A percentile compares a stretch with the other conserved stretches of the same genome.
These are phyloP conservation scores for Globisporangium irregulare DNA, from an alignment of 352 stramenopile genomes.

Conservation along the genomic window DNA sequence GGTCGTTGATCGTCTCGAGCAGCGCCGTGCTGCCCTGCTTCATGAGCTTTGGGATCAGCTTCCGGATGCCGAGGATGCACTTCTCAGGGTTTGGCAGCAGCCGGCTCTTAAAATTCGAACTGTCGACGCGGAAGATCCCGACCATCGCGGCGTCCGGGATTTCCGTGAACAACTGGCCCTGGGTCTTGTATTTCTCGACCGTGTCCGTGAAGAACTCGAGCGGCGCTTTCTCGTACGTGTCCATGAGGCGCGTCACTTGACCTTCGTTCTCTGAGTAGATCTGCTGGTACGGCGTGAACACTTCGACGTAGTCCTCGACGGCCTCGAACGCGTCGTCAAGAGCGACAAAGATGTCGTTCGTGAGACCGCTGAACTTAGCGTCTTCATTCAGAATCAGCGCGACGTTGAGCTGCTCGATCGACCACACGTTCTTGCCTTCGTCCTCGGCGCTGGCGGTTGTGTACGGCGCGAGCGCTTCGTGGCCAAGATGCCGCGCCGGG, in stretches of 20 bases:
- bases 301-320: conserved; percentile 85
- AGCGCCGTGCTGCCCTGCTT: conserved; percentile 72
- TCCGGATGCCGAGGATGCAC: conserved; percentile 81
- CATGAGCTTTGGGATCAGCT: conserved; percentile 90
- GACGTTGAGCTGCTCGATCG: conserved; percentile 73
- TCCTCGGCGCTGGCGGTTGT: conserved; percentile 81
- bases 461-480: conserved; percentile 74
- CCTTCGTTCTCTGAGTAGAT: conserved; percentile 85
- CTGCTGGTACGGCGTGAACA: conserved; percentile 88
- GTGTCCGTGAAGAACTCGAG: conserved; percentile 80
- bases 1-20: conserved; percentile 77
- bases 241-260: conserved; percentile 57
- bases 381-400: conserved; percentile 84
- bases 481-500: conserved; percentile 75
- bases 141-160: conserved; percentile 84
- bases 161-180: conserved; percentile 76
- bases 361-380: conserved; percentile 73
- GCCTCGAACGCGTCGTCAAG: conserved; percentile 79
- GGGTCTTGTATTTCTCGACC: conserved; percentile 78
- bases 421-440: conserved; percentile 81
- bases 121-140: conserved; percentile 93
- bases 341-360: conserved; percentile 82
- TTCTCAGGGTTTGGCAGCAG: conserved; percentile 88
- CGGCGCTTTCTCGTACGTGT: conserved; percentile 66
- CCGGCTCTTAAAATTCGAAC: conserved; percentile 75